These are phyloP conservation scores for Dipodascus geniculatus DNA, from an alignment of 805 yeast genomes.

Conservation along the genomic window DNA sequence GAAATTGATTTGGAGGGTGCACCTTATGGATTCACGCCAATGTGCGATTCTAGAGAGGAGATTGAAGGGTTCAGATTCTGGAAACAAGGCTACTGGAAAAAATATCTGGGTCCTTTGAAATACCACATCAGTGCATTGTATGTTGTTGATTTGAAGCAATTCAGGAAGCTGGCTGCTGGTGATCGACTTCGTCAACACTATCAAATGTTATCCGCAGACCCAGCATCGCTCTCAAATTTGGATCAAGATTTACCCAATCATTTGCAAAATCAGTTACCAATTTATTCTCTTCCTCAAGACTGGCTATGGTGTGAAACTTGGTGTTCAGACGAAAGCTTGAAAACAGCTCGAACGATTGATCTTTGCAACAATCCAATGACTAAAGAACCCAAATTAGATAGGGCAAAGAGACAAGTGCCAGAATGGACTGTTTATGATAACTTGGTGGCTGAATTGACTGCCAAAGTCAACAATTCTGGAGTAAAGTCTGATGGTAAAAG, in stretches of 20 bases:
- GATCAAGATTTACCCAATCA: conserved; percentile 95
- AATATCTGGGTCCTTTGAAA: conserved; percentile 38
- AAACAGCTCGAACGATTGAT: conserved; percentile 66
- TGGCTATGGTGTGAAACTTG: conserved; percentile 95
- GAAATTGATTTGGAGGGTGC: conserved; percentile 65
- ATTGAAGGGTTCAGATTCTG: conserved; percentile 85
- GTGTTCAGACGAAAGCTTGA: conserved; percentile 58
- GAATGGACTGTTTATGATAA: conserved; percentile 66
- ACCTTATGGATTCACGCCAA: conserved; percentile 78
- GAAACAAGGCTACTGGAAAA: conserved; percentile 87
- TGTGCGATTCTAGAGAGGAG: conserved; percentile 70
- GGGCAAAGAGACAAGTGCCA: conserved; percentile 64
- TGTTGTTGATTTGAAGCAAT: conserved; percentile 61
- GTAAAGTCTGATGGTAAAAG: too few relatives aligned
- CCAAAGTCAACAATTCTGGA: neutral
- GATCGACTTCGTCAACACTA: conserved; percentile 75
- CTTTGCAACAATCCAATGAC: conserved; percentile 77
- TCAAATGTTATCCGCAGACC: conserved; percentile 69
- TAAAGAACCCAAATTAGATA: conserved; percentile 63
- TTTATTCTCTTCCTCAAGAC: conserved; percentile 63
- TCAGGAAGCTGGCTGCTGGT: conserved; percentile 62
- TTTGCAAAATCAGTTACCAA: conserved; percentile 55
- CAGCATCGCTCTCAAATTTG: conserved; percentile 64
- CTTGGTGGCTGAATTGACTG: conserved; percentile 28
- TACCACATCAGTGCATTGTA: conserved; percentile 81